phyloP scores from a whole-genome alignment of 768 basidiomycete genomes.

The Holtermanniella nyarrowii region DNA sequence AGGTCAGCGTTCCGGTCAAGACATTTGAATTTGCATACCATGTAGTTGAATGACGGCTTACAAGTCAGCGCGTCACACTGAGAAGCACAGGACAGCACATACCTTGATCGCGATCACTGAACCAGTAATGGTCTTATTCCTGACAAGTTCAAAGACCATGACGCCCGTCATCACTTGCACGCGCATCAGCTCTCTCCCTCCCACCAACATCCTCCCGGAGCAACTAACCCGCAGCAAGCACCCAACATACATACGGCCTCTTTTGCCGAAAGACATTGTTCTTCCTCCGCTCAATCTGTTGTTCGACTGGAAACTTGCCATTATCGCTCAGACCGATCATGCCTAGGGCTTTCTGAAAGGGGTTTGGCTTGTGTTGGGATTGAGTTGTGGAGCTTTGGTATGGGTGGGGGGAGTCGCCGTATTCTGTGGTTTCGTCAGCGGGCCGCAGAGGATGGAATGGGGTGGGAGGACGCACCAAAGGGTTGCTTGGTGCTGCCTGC shows the following conservation, averaged over 20 bases:
- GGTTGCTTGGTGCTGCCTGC: neutral
- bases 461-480: too few relatives aligned
- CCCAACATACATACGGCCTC: constrained; percentile 65
- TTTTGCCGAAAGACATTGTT: constrained; percentile 72
- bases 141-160: constrained; percentile 75
- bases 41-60: constrained; percentile 27
- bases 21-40: constrained; percentile 18
- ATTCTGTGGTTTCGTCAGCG: too few relatives aligned
- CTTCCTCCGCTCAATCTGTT: constrained; percentile 79
- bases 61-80: neutral
- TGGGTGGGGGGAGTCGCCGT: constrained; percentile 14
- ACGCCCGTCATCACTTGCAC: constrained; percentile 54
- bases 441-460: too few relatives aligned
- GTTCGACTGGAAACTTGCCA: constrained; percentile 44
- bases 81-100: constrained; percentile 9
- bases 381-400: constrained; percentile 9
- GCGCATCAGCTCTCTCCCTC: neutral
- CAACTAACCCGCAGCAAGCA: constrained; percentile 46
- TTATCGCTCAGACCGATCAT: constrained; percentile 12
- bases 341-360: constrained; percentile 19
- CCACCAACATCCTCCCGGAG: neutral
- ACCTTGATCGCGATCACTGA: constrained; percentile 77
- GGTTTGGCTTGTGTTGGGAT: neutral
- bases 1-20: constrained; percentile 43
- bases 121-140: constrained; percentile 66